Percentiles rank a stretch among this genome's conserved stretches.
Conservation (phyloP, 2,329 filamentous ascomycete species). For the Fusarium tanahbumbuense region DNA sequence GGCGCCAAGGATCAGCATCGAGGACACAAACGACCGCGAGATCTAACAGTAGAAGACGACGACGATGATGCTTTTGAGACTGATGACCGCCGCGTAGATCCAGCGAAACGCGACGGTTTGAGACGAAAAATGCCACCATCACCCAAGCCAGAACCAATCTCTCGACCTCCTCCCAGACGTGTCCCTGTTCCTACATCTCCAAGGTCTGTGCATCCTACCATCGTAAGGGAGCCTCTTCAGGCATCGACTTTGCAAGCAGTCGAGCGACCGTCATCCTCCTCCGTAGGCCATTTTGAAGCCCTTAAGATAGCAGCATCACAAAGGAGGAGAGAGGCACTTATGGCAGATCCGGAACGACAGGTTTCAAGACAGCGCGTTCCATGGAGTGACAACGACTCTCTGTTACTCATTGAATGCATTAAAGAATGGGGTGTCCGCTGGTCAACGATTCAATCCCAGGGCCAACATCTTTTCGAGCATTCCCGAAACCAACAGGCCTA, state of each 20-base stretch:
- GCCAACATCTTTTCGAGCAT: constrained; percentile 54
- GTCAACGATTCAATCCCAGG: constrained; percentile 49
- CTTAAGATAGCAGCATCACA: constrained; percentile 46
- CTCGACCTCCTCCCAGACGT: constrained; percentile 12
- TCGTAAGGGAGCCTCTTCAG: constrained; percentile 43
- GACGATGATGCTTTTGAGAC: constrained; percentile 47
- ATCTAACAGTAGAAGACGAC: constrained; percentile 35
- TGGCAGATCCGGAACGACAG: constrained; percentile 20
- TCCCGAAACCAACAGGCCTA: constrained; percentile 65
- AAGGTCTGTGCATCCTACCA: constrained; percentile 31
- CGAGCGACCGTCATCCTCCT: not conserved
- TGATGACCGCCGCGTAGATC: constrained; percentile 45
- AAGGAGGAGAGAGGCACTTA: constrained; percentile 32
- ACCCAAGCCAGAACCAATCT: constrained; percentile 18
- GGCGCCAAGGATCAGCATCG: not conserved
- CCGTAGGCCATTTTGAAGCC: constrained; percentile 35
- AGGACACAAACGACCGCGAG: constrained; percentile 3
- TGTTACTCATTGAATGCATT: constrained; percentile 57
- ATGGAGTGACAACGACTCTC: constrained; percentile 59
- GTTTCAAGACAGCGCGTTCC: constrained; percentile 44
- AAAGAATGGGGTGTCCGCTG: constrained; percentile 45
- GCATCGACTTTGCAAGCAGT: constrained; percentile 3
- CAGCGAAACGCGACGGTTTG: constrained; percentile 35
- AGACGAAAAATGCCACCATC: constrained; percentile 27
- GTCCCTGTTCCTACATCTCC: constrained; percentile 7